Evolutionary conservation across 192 early-diverging fungal species (phyloP), one percentile per base, ranked within the genome.

Genomic region (Rhizophagus sp.): DNA sequence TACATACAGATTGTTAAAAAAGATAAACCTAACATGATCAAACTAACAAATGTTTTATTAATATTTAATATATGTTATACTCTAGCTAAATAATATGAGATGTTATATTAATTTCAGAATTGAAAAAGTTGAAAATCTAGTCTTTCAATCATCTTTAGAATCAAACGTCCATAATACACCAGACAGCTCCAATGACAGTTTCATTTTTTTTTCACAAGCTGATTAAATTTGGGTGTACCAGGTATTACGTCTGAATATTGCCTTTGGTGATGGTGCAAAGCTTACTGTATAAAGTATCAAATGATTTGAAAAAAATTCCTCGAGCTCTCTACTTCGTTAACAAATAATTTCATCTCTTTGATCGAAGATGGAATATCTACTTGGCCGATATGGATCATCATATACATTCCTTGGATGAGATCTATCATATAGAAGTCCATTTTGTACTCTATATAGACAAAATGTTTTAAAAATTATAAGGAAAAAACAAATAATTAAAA

Each of bases 271-370:
- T 44, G 50, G 36, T 78, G 52, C 11, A 17, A 52, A 17, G 50
- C 50, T 52, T 52, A 52, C 50, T 52, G 15, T 52, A 52, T 17
- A 52, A 52, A 52, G 24, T 66, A 65, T 66, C 50, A 77, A 36
- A 64, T 19, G 75, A 77, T 41, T 77, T 49, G 49, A n/a, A n/a
- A n/a, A n/a, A 77, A 77, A 77, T 77, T 19, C 47, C 41, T 77
- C 39, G 63, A 44, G 67, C 44, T 64, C 9, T 49, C 75, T 65
- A 77, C 62, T 49, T 77, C n/a, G 67, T 67, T 34, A 13, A 77
- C 44, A 65, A 77, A 77, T 19, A 36, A 65, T n/a, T 25, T 30
- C 64, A 77, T n/a, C n/a, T n/a, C n/a, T n/a, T n/a, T n/a, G n/a
- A n/a, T 77, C 6, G 63, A 77, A 22, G 75, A n/a, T n/a, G 64